These are phyloP conservation scores for Leishmania amazonensis DNA, from an alignment of 208 protist species.

Conservation along the genomic window DNA sequence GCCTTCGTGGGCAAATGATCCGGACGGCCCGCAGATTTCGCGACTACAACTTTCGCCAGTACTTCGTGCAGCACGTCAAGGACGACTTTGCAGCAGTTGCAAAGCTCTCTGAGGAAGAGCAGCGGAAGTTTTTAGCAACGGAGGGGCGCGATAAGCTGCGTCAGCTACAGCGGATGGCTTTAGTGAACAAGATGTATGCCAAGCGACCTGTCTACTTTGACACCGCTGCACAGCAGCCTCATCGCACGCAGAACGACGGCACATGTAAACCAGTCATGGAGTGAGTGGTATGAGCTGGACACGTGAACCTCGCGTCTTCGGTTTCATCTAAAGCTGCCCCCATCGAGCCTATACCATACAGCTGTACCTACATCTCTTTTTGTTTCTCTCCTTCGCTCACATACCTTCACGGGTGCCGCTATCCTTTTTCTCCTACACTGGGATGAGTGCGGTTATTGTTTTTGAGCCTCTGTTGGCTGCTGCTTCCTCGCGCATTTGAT, in stretches of 20 bases:
- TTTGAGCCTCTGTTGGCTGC: neutral
- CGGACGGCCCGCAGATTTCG: slow-evolving; percentile 62
- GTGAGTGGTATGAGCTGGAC: slow-evolving; percentile 1
- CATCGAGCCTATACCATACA: neutral
- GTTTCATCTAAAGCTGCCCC: neutral
- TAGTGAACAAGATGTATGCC: slow-evolving; percentile 83
- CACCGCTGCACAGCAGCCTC: slow-evolving; percentile 20
- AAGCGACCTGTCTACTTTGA: slow-evolving; percentile 73
- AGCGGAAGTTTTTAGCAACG: slow-evolving; percentile 51
- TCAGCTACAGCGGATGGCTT: slow-evolving; percentile 87
- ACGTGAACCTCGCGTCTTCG: neutral
- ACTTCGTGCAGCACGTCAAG: slow-evolving; percentile 85
- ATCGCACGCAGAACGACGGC: neutral
- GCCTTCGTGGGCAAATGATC: slow-evolving; percentile 58
- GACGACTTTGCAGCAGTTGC: slow-evolving; percentile 67
- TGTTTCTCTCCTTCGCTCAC: neutral
- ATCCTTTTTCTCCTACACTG: neutral
- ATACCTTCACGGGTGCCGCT: neutral
- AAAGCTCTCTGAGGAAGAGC: slow-evolving; percentile 50
- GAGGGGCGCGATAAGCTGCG: slow-evolving; percentile 62
- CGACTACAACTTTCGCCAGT: slow-evolving; percentile 91
- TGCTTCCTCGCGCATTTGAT: neutral
- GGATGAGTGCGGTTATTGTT: neutral
- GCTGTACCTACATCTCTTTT: neutral
- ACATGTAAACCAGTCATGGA: slow-evolving; percentile 6